These are phyloP conservation scores for Ogataea ganodermae DNA, from an alignment of 805 yeast genomes.

Conservation along the genomic window DNA sequence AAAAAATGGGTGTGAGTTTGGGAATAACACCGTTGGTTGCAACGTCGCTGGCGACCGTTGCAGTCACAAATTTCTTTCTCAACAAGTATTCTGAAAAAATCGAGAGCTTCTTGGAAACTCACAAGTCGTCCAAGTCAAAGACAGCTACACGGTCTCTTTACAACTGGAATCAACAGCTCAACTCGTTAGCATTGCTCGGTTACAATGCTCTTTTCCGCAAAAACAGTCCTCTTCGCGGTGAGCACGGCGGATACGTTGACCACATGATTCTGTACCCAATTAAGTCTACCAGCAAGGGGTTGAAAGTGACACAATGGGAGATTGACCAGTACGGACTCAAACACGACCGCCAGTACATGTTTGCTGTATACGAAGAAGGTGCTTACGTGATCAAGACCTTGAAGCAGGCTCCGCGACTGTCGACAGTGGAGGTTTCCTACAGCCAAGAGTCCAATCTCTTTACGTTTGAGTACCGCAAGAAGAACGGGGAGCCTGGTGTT, in stretches of 20 bases:
- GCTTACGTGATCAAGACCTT: conserved; percentile 20
- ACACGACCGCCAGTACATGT: conserved; percentile 32
- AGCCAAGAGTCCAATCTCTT: conserved; percentile 17
- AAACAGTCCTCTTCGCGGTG: conserved; percentile 13
- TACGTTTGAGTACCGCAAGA: conserved; percentile 23
- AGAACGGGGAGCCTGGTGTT: not conserved
- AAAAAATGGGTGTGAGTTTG: not conserved
- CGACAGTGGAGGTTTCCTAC: conserved; percentile 17
- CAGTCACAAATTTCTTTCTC: conserved; percentile 7
- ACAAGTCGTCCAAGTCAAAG: conserved; percentile 11
- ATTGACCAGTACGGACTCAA: conserved; percentile 30
- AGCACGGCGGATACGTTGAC: conserved; percentile 29
- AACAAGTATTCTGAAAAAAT: conserved; percentile 6
- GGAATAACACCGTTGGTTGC: conserved; percentile 3
- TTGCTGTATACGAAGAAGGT: conserved; percentile 22
- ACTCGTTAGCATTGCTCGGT: not conserved
- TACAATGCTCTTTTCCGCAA: conserved; percentile 4
- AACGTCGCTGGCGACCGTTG: conserved; percentile 4
- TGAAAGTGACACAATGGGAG: conserved; percentile 30
- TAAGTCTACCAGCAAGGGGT: conserved; percentile 31
- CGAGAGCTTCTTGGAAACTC: conserved; percentile 16
- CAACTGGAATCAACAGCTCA: conserved; percentile 14
- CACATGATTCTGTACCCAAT: conserved; percentile 33
- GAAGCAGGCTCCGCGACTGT: conserved; percentile 18
- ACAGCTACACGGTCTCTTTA: conserved; percentile 11